A percentile compares a stretch with the other conserved stretches of the same genome.
These are phyloP conservation scores for Rhynchosporium graminicola DNA, from an alignment of 2,329 filamentous ascomycete genomes.

Conservation along the genomic window DNA sequence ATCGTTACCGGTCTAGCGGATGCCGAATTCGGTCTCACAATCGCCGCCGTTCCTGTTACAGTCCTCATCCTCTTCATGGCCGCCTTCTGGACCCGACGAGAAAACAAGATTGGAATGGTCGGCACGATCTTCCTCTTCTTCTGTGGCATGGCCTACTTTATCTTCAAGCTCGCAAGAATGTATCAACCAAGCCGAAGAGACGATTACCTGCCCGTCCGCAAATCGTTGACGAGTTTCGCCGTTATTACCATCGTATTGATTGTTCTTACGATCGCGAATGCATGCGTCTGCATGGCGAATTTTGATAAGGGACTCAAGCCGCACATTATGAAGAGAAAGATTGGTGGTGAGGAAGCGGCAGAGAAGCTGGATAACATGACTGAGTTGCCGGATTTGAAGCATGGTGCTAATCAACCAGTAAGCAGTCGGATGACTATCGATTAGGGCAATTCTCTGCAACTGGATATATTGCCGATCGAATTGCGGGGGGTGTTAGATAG, in stretches of 20 bases:
- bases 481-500: slow-evolving; percentile 26
- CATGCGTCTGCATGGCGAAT: slow-evolving; percentile 84
- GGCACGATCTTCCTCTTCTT: slow-evolving; percentile 82
- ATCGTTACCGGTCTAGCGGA: slow-evolving; percentile 72
- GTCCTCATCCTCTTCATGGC: slow-evolving; percentile 85
- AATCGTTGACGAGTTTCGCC: slow-evolving; percentile 89
- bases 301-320: slow-evolving; percentile 88
- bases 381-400: slow-evolving; percentile 45
- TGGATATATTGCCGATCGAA: neutral
- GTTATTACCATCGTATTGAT: slow-evolving; percentile 90
- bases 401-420: slow-evolving; percentile 39
- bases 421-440: slow-evolving; percentile 53
- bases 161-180: slow-evolving; percentile 98
- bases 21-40: slow-evolving; percentile 81
- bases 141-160: slow-evolving; percentile 88
- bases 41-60: slow-evolving; percentile 87
- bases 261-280: slow-evolving; percentile 83
- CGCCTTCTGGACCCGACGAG: slow-evolving; percentile 80
- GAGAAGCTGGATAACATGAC: slow-evolving; percentile 54
- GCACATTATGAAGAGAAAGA: slow-evolving; percentile 68
- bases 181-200: slow-evolving; percentile 63
- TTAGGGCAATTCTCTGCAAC: slow-evolving; percentile 31
- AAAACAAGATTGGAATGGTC: slow-evolving; percentile 78
- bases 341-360: slow-evolving; percentile 44
- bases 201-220: slow-evolving; percentile 76